A percentile compares a stretch with the other conserved stretches of the same genome.
These are phyloP conservation scores for Puccinia hordei DNA, from an alignment of 1,284 basidiomycete species.

Conservation along the genomic window DNA sequence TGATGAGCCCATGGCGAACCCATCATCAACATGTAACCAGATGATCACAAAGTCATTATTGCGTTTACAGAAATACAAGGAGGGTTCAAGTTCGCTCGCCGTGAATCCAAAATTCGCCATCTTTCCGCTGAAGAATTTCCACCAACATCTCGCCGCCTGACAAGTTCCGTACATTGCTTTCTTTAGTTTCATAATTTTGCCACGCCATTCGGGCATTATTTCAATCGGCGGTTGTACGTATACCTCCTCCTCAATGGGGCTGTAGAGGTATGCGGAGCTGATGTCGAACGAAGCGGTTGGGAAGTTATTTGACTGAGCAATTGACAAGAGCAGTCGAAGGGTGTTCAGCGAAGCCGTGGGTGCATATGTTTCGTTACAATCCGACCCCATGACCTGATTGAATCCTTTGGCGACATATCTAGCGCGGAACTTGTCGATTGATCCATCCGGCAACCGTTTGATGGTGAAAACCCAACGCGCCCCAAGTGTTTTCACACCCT, in stretches of 20 bases:
- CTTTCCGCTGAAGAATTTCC: conserved; percentile 22
- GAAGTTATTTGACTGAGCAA: background rate
- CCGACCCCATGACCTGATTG: background rate
- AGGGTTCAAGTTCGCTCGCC: background rate
- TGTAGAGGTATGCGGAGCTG: background rate
- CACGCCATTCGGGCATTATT: no score
- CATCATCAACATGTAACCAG: conserved; percentile 1
- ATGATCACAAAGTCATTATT: background rate
- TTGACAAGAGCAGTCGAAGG: background rate
- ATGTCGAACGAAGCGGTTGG: background rate
- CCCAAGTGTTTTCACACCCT: background rate
- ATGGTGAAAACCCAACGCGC: conserved; percentile 15
- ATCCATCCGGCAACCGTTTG: background rate
- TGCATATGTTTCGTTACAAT: conserved; percentile 22
- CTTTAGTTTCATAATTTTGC: background rate
- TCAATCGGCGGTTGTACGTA: no score
- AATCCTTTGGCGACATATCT: conserved; percentile 17
- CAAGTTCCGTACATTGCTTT: conserved; percentile 26
- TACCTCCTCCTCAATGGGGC: no score
- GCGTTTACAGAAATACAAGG: background rate
- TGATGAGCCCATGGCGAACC: background rate
- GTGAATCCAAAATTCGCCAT: conserved; percentile 4
- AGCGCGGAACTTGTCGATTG: background rate
- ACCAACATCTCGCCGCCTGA: conserved; percentile 20
- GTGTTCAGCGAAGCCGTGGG: background rate